phyloP scores from a whole-genome alignment of 352 stramenopile genomes.

The Pythium dissotocum region DNA sequence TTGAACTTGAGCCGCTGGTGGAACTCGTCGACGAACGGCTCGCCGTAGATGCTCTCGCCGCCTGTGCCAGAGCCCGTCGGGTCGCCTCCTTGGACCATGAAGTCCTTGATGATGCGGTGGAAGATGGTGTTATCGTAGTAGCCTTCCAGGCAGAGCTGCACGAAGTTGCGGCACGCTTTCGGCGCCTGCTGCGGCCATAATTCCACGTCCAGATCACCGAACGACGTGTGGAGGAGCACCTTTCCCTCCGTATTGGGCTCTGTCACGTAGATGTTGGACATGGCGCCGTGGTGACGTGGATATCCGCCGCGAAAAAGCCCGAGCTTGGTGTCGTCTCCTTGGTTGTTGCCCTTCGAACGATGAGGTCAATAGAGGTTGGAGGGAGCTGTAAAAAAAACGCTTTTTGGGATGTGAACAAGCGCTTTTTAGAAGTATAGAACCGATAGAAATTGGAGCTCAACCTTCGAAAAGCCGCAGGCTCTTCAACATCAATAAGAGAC shows the following conservation, averaged over 20 bases:
- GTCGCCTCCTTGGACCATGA: conserved; percentile 96
- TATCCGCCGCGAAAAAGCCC: background rate
- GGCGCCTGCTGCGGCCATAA: conserved; percentile 97
- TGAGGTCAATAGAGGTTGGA: background rate
- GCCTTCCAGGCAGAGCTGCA: conserved; percentile 90
- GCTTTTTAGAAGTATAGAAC: background rate
- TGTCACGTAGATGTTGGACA: conserved; percentile 97
- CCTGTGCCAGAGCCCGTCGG: conserved; percentile 84
- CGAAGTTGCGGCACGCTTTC: conserved; percentile 92
- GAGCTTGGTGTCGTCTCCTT: background rate
- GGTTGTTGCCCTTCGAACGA: background rate
- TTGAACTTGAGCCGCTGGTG: conserved; percentile 95
- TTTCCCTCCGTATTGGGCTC: conserved; percentile 95
- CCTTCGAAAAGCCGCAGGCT: background rate
- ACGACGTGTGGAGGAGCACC: conserved; percentile 96
- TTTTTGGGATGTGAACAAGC: background rate
- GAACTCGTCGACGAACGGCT: conserved; percentile 91
- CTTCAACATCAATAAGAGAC: conserved; percentile 11
- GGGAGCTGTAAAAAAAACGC: background rate
- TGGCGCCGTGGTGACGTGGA: conserved; percentile 33
- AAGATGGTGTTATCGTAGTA: conserved; percentile 97
- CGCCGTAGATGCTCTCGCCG: conserved; percentile 77
- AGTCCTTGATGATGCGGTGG: conserved; percentile 93
- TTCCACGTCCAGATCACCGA: conserved; percentile 97
- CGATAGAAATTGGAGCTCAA: conserved; percentile 4